Evolutionary conservation across 768 basidiomycete genomes (phyloP), one percentile per base, ranked within the genome.

Genomic region (Naganishia randhawae): DNA sequence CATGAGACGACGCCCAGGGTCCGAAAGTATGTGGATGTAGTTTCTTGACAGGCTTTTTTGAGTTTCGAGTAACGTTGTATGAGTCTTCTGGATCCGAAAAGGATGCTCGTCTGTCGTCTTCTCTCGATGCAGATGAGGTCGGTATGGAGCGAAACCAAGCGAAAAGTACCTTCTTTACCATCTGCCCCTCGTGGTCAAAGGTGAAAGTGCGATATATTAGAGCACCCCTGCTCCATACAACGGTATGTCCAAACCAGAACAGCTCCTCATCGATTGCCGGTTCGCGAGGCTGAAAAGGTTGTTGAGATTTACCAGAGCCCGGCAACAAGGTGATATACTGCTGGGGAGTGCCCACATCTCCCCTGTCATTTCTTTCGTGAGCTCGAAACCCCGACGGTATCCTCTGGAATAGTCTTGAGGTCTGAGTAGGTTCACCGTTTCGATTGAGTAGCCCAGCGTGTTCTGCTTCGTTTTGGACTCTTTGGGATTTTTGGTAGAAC

Each of bases 161-260:
- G 57, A 81, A 81, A 2, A 73, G 50, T 11, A 75, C 79, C 33
- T 65, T 71, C 3, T 70, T 51, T 35, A 78, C 72, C 50, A 72
- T 69, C 52, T 77, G 76, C 14, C 64, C 68, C 33, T 76, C 73
- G 7, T 69, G 62, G 0, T 74, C 73, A 54, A 75, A 80, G 7
- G 75, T 73, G 50, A 71, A 81, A 29, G 73, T 71, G 39, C 76
- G 68, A 39, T 72, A 73, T 9, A 81, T 48, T 51, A 76, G 52
- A 11, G 71, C 51, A 17, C 77, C 75, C 51, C 70, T 48, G 37
- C 72, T 75, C 78, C 79, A 81, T 13, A 80, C 69, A 31, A 80
- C 70, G 7, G 66, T 73, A 25, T 66, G 67, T 1, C 54, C 73
- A 8, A 62, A 76, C 80, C 80, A 81, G 8, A 71, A 75, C 3